Evolutionary conservation across 495 filamentous ascomycete species (phyloP), one percentile per base, ranked within the genome.

Genomic region (Geopyxis carbonaria): DNA sequence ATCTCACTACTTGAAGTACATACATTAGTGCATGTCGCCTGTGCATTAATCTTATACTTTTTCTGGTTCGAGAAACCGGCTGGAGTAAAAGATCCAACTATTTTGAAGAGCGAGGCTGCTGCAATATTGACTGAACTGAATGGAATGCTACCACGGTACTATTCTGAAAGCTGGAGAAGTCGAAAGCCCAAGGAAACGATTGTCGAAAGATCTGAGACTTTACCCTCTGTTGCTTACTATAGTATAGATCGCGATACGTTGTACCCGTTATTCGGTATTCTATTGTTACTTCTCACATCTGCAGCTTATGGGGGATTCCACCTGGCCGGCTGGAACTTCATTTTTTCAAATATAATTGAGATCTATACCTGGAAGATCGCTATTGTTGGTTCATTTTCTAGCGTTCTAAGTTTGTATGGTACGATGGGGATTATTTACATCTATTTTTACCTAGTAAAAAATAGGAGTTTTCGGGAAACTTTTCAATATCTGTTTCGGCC

Each of bases 1-100:
- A 38, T 48, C 6, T 18, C 46, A 11, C 34, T 53, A 2, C 42
- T 53, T 9, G 49, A 53, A 34, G 13, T 53, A 2, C 42, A 53
- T 21, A 39, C 34, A 1, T 25, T 53, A 16, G 44, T 39, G 3
- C 49, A 49, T 33, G 49, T 53, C 14, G 22, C 36, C 4, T 52
- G 46, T 38, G 46, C 46, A 2, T 25, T 48, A 2, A 13, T 30
- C 0, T 24, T 52, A 20, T 53, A 53, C 24, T 22, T 16, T 2
- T 31, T 43, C 9, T 53, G 49, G 49, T 30, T 48, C 19, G 41
- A 56, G 20, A 44, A 44, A 22, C 41, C 41, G 4, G 21, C 16
- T 8, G 34, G 18, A 21, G 15, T 36, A 36, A 4, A 22, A 22
- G 13, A 20, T 20, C 20, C 20, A 8, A 6, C 20, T 20, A 36